phyloP scores from a whole-genome alignment of 768 basidiomycete genomes.

The Boletus rubescentipes region DNA sequence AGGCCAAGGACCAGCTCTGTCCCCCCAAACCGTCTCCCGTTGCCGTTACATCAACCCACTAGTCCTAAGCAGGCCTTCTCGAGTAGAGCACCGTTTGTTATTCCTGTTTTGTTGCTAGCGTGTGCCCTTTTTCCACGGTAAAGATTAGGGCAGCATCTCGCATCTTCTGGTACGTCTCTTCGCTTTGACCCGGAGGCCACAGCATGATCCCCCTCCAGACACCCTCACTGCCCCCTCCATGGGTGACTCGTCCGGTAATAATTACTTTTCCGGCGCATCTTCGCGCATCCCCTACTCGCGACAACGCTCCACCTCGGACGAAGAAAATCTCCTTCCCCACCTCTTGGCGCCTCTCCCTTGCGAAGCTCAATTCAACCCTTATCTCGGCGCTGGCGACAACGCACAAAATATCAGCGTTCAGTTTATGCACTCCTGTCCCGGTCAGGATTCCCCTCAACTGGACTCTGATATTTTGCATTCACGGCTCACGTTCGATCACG shows the following conservation, averaged over 20 bases:
- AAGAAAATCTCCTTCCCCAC: constrained; percentile 19
- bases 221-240: constrained; percentile 13
- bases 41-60: background rate
- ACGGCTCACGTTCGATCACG: constrained; percentile 11
- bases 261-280: constrained; percentile 14
- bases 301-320: constrained; percentile 14
- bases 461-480: constrained; percentile 27
- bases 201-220: constrained; percentile 24
- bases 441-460: constrained; percentile 24
- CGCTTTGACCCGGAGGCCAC: constrained; percentile 12
- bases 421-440: constrained; percentile 28
- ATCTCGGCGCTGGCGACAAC: constrained; percentile 12
- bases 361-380: constrained; percentile 15
- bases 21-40: constrained; percentile 12
- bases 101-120: constrained; percentile 11
- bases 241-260: constrained; percentile 18
- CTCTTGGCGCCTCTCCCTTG: constrained; percentile 13
- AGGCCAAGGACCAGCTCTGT: constrained; percentile 1
- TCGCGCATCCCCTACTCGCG: constrained; percentile 11
- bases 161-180: constrained; percentile 23
- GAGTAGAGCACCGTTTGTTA: constrained; percentile 2
- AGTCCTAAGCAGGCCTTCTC: constrained; percentile 1
- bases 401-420: constrained; percentile 32
- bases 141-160: constrained; percentile 16
- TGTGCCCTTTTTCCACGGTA: constrained; percentile 32